Conservation (phyloP, 768 basidiomycete species). For the Auriscalpium orientale region DNA sequence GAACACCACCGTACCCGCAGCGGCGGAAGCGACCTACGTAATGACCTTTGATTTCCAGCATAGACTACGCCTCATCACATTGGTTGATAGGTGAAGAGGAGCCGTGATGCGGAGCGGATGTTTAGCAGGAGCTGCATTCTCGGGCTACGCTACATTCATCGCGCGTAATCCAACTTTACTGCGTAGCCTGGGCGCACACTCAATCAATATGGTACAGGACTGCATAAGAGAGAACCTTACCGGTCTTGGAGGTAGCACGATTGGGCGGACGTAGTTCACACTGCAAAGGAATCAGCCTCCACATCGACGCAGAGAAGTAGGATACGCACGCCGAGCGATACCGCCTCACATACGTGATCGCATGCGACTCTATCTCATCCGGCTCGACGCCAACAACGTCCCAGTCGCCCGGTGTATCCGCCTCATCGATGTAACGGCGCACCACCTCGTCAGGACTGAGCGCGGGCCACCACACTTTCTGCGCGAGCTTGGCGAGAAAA, state of each 20-base stretch:
- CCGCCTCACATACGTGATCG: conserved; percentile 83
- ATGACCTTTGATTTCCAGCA: too few relatives aligned
- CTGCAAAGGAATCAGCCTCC: conserved; percentile 24
- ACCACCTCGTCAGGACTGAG: conserved; percentile 87
- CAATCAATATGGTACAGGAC: too few relatives aligned
- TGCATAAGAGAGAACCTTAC: not conserved
- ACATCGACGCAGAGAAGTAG: conserved; percentile 4
- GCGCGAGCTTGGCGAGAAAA: conserved; percentile 55
- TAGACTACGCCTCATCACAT: too few relatives aligned
- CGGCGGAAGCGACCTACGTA: too few relatives aligned
- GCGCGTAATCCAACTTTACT: too few relatives aligned
- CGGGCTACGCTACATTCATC: too few relatives aligned
- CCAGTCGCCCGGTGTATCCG: conserved; percentile 72
- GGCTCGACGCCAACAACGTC: conserved; percentile 73
- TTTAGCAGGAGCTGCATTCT: too few relatives aligned
- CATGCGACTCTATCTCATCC: conserved; percentile 79
- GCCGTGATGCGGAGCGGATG: too few relatives aligned
- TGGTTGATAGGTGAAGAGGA: too few relatives aligned
- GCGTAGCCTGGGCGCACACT: too few relatives aligned
- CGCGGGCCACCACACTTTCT: conserved; percentile 83
- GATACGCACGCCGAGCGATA: conserved; percentile 80
- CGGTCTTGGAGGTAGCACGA: conserved; percentile 61
- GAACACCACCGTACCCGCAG: too few relatives aligned
- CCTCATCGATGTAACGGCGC: conserved; percentile 82
- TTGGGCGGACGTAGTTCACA: conserved; percentile 62